A percentile compares a stretch with the other conserved stretches of the same genome.
Conservation (phyloP, 192 early-diverging fungal species). For the Jimgerdemannia flammicorona region DNA sequence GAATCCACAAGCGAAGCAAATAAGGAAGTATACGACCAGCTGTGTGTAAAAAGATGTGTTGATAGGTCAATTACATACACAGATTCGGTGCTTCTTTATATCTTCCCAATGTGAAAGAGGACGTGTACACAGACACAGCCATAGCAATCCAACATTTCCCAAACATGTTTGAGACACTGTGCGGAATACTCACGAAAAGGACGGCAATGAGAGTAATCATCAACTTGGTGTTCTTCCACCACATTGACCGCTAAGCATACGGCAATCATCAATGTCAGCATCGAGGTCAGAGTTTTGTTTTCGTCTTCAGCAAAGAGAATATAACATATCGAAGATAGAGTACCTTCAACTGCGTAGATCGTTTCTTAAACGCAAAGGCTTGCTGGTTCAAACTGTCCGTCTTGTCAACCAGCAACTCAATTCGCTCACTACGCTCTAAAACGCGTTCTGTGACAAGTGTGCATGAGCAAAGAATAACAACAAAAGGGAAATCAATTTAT, state of each 20-base stretch:
- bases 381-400: conserved; percentile 83
- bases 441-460: conserved; percentile 59
- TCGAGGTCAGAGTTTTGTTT: not conserved
- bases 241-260: conserved; percentile 60
- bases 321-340: conserved; percentile 6
- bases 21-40: conserved; percentile 73
- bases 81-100: no score
- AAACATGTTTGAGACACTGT: no score
- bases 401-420: conserved; percentile 88
- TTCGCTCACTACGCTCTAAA: conserved; percentile 82
- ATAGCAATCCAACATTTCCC: not conserved
- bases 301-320: not conserved
- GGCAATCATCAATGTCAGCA: conserved; percentile 7
- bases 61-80: no score
- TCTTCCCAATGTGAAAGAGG: not conserved
- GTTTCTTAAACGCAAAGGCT: conserved; percentile 87
- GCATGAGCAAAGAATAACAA: not conserved
- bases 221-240: conserved; percentile 93
- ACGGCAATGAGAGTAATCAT: conserved; percentile 65
- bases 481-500: conserved; percentile 11
- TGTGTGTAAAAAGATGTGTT: conserved; percentile 16
- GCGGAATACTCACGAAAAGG: conserved; percentile 37
- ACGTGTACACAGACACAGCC: not conserved
- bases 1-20: conserved; percentile 77
- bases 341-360: conserved; percentile 77